Evolutionary conservation across 345 rosid genomes (phyloP), one percentile per base, ranked within the genome.

Genomic region (Hypericum androsaemum): DNA sequence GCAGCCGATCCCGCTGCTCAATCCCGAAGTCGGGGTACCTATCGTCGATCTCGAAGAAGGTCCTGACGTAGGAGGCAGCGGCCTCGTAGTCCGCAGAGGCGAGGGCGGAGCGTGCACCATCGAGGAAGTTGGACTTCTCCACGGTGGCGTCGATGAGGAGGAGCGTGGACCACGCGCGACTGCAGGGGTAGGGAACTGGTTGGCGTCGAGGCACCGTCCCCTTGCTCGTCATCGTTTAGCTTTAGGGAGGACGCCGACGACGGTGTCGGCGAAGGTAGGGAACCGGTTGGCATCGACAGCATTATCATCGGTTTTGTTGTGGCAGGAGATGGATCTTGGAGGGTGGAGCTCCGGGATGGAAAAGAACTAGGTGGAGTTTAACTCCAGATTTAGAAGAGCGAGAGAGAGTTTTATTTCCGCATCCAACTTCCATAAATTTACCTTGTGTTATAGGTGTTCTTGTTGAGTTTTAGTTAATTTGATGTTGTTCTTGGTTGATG

Each of bases 121-220:
- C 98, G 28, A 90, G 82, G 66, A 96, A 90, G 51, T 81, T 80
- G 35, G 81, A 82, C 54, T 95, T 51, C 38, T 90, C 92, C 0
- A 83, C 92, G 32, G 82, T 90, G 16, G 96, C 98, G 36, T 90
- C 95, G 28, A 90, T 82, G 28, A 89, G 96, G 10, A 69, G 76
- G 41, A 90, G 86, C 16, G 98, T 87, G 44, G 73, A 70, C 32
- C 72, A 90, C 96, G 14, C 95, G 92, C 9, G 96, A 87, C 72
- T 87, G 96, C 8, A 95, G 96, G 0, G 47, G 86, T 82, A 63
- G 79, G 74, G 95, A 90, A 82, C 59, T 84, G 81, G 47, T 75
- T 84, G 6, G 95, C 63, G 56, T 49, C 57, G 43, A 9, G 17
- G 8, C 13, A 46, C 54, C 59, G 50, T 17, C 22, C 32, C 57